Base-by-base conservation (phyloP, 2,329 filamentous ascomycete species). In the Pseudocercospora fijiensis region DNA sequence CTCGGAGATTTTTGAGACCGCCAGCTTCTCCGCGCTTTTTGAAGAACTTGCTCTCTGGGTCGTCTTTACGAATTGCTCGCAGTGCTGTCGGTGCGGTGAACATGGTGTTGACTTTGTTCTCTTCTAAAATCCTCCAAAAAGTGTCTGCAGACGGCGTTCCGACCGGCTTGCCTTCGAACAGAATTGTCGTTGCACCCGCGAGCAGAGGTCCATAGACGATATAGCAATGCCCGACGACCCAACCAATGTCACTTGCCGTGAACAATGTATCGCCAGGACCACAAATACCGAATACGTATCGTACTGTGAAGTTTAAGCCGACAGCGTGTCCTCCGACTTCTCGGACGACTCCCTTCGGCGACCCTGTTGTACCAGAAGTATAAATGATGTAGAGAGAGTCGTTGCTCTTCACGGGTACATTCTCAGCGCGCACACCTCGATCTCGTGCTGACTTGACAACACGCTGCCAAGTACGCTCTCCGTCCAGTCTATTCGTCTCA, bases 121-220 rank as follows among this genome's bases (percentile, higher is more conserved):
- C 90, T 68, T 92, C 88, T 3, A 96, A 62, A 18, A 96, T 86
- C 2, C 92, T 84, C 93, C 93, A 98, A 75, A 97, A 95, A 0
- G 90, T 89, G 5, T 91, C 89, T 0, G 92, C 90, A 71, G 96
- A 88, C 0, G 93, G 93, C 0, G 92, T 96, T 4, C 92, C 92
- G 11, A 96, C 83, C 0, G 93, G 93, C 70, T 97, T 97, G n/a
- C 93, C 94, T 78, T 97, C 93, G 76, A 92, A 97, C 0, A 97
- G 81, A 0, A 97, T 86, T 0, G 92, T 96, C 1, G 92, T 88
- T 1, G 93, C 92, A 4, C 93, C 93, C 0, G 89, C 86, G 1
- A 97, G 84, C 5, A 98, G 84, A 11, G 93, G 93, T 3, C 87
- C 93, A 73, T 97, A 97, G 11, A 96, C 81, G 67, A 96, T 96